Base-by-base conservation (phyloP, 345 rosid genomes). In the Rhizophora mangle region DNA sequence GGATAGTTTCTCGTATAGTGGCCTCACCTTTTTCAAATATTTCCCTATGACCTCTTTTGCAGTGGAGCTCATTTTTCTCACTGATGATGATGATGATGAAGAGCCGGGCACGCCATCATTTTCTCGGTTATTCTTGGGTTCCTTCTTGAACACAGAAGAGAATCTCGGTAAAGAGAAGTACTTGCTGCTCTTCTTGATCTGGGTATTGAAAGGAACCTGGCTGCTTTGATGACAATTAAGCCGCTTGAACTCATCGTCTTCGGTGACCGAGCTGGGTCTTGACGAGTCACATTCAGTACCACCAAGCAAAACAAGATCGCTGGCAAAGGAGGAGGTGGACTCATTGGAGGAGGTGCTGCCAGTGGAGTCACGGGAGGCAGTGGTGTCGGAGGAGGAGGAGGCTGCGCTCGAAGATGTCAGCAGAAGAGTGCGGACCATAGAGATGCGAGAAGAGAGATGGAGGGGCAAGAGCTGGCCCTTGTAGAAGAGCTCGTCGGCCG, bases 401-500 rank as follows among this genome's bases (percentile, higher is more conserved):
- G 94, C 75, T 51, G 85, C 78, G 71, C 87, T 75, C n/a, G 96
- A 82, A 47, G 97, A 85, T n/a, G 98, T 87, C 37, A 89, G 72
- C 59, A 89, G 81, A 8, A 94, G 91, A 18, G 91, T 89, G 13
- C 95, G 97, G 80, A 94, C 98, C 82, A 94, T 88, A 62, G 97
- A 94, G 78, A 89, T 84, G 46, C 98, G 97, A 20, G 96, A 93
- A 18, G 96, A 89, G 72, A 87, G 96, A 56, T 94, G 97, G 66
- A 94, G 96, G 52, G 98, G 97, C 32, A 94, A 82, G 63, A 94
- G 96, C 83, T 91, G 96, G 30, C 98, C 98, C 63, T 91, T 94
- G 96, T 94, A 94, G 86, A 94, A 94, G 72, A 94, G 90, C 70
- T 94, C 98, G 76, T 94, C 98, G 11, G 98, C 98, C 0, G 96